Percentiles rank a stretch among this genome's conserved stretches.
Evolutionary conservation across 1,284 basidiomycete species (phyloP).

Genomic region (Leccinum fallax): DNA sequence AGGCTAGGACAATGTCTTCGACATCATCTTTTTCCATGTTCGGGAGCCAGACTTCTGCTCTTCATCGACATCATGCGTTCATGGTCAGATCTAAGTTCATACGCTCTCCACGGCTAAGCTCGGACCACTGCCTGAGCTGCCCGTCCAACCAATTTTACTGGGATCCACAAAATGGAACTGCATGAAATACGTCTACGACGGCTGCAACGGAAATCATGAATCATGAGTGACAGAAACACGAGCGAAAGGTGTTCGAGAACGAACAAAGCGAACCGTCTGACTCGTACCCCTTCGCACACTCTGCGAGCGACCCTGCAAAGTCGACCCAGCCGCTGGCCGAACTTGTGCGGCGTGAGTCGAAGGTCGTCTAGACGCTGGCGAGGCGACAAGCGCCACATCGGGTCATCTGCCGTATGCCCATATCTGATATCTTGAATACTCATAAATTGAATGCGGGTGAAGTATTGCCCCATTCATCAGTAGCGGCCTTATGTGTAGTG

Average conservation of each 20-base stretch:
- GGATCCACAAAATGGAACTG: slow-evolving; percentile 23
- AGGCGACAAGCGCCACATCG: not conserved
- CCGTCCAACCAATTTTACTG: slow-evolving; percentile 26
- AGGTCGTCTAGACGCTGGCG: slow-evolving; percentile 27
- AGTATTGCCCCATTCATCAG: too few species aligned
- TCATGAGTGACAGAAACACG: not conserved
- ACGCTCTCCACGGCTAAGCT: not conserved
- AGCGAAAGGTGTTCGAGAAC: slow-evolving; percentile 8
- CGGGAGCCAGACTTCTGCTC: not conserved
- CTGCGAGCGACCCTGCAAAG: slow-evolving; percentile 17
- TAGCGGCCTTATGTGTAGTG: too few species aligned
- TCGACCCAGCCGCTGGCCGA: slow-evolving; percentile 11
- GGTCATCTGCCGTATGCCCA: too few species aligned
- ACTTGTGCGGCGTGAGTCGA: slow-evolving; percentile 26
- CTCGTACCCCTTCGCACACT: slow-evolving; percentile 30
- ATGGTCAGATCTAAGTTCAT: not conserved
- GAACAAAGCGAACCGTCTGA: slow-evolving; percentile 25
- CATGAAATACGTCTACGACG: slow-evolving; percentile 27
- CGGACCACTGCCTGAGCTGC: not conserved
- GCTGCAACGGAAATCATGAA: slow-evolving; percentile 9
- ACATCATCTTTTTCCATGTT: not conserved
- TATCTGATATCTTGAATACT: too few species aligned
- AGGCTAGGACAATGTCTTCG: not conserved
- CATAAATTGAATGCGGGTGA: too few species aligned
- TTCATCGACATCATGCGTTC: not conserved